phyloP scores from a whole-genome alignment of 257 asterid genomes.

The Plantago major region DNA sequence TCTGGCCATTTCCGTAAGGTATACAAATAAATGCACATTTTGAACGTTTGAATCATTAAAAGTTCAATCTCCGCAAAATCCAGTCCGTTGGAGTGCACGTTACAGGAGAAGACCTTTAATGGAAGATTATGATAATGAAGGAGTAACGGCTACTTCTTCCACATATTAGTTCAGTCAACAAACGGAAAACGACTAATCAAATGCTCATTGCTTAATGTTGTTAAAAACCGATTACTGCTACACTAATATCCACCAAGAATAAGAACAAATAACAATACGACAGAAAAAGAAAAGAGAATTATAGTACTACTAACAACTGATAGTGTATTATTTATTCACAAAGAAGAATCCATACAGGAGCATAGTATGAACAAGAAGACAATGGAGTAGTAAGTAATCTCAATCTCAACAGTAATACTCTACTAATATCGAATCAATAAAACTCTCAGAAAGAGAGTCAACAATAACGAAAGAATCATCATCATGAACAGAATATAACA shows the following conservation, averaged over 20 bases:
- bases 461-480: constrained; percentile 5
- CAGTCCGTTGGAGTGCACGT: too few relatives aligned
- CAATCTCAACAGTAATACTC: not conserved
- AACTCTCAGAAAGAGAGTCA: not conserved
- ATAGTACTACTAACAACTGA: not conserved
- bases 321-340: not conserved
- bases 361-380: not conserved
- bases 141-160: not conserved
- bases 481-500: not conserved
- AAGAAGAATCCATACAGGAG: not conserved
- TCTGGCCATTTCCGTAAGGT: too few relatives aligned
- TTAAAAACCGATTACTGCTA: not conserved
- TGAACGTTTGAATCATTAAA: too few relatives aligned
- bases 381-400: not conserved
- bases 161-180: too few relatives aligned
- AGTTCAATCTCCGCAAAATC: too few relatives aligned
- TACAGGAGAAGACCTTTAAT: too few relatives aligned
- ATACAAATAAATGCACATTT: too few relatives aligned
- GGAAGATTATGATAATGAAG: too few relatives aligned
- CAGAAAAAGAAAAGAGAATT: not conserved
- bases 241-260: not conserved
- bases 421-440: too few relatives aligned
- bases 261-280: not conserved
- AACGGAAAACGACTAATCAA: too few relatives aligned
- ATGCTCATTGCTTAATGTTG: too few relatives aligned